Evolutionary conservation across 2,329 filamentous ascomycete species (phyloP).

Genomic region (Nemania serpens): DNA sequence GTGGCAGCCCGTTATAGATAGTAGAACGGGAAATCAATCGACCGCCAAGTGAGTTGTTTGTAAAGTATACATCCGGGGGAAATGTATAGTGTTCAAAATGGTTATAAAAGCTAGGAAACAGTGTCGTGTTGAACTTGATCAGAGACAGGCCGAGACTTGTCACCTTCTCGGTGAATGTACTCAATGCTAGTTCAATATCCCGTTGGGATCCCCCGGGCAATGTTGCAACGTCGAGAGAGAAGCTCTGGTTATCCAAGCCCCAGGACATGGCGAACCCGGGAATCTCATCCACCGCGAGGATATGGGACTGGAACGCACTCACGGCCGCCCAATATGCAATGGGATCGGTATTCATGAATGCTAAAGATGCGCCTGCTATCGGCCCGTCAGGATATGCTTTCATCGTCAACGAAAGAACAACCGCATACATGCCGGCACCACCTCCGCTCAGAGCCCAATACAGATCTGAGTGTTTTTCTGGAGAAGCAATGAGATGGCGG

Average conservation of each 20-base stretch:
- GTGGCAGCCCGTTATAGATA: not conserved
- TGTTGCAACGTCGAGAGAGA: not conserved
- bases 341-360: not conserved
- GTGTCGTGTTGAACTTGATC: not conserved
- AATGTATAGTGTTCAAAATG: constrained; percentile 2
- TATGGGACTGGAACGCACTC: constrained; percentile 38
- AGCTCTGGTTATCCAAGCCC: not conserved
- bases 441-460: constrained; percentile 14
- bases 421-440: not conserved
- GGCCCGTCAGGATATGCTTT: constrained; percentile 28
- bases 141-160: not conserved
- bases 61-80: not conserved
- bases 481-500: not conserved
- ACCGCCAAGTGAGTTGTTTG: constrained; percentile 3
- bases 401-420: constrained; percentile 10
- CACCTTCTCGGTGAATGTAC: not conserved
- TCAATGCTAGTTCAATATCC: not conserved
- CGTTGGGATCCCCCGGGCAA: not conserved
- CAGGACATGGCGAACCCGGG: not conserved
- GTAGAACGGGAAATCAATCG: not conserved
- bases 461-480: constrained; percentile 1
- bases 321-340: constrained; percentile 30
- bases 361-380: constrained; percentile 45
- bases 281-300: not conserved
- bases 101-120: not conserved